Conservation (phyloP, 2,329 filamentous ascomycete species). For the Trichoderma sp. region DNA sequence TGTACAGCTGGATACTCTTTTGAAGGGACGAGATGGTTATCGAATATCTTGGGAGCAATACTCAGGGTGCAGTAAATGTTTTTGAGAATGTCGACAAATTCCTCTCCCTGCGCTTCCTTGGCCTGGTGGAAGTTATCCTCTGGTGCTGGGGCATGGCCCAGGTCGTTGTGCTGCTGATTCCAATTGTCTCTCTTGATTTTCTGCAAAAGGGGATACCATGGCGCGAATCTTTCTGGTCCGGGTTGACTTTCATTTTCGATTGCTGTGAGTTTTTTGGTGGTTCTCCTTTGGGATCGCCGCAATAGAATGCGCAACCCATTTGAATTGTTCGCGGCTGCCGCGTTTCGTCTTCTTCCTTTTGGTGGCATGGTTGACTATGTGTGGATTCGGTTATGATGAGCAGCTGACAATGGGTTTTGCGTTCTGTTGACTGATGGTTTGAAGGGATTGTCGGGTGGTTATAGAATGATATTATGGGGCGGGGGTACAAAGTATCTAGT, state of each 20-base stretch:
- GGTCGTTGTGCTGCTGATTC: neutral
- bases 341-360: neutral
- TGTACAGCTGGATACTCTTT: conserved; percentile 1
- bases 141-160: neutral
- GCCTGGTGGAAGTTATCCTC: neutral
- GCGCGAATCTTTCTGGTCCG: conserved; percentile 9
- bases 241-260: neutral
- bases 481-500: too few relatives aligned
- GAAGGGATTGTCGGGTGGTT: too few relatives aligned
- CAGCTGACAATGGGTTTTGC: neutral
- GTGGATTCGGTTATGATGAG: neutral
- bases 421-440: neutral
- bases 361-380: neutral
- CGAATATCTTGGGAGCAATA: neutral
- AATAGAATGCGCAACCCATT: neutral
- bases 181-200: neutral
- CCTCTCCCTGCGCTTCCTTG: neutral
- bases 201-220: conserved; percentile 6
- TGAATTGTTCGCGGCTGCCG: too few relatives aligned
- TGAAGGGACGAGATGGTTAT: neutral
- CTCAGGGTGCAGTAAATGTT: neutral
- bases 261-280: neutral
- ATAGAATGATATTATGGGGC: too few relatives aligned
- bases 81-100: neutral
- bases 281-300: neutral